These are phyloP conservation scores for Magnolia changhungtana DNA, from an alignment of 164 flowering plant genomes.

Conservation along the genomic window DNA sequence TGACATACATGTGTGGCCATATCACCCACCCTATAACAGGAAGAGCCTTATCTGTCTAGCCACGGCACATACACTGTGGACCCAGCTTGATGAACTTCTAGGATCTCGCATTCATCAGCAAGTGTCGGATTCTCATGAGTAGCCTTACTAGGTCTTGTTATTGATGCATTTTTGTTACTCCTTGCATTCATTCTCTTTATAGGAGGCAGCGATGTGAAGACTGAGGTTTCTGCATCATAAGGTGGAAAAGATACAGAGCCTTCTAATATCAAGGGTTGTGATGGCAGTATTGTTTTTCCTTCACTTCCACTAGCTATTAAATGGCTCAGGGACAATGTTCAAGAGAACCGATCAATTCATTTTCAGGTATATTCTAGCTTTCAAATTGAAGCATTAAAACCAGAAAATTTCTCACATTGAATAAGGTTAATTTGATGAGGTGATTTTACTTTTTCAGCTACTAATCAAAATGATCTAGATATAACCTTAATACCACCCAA, in stretches of 20 bases:
- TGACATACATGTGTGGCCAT: too few species aligned
- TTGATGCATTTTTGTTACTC: not conserved
- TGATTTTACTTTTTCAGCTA: not conserved
- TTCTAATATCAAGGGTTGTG: constrained; percentile 26
- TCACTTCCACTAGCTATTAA: constrained; percentile 78
- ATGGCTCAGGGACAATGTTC: constrained; percentile 72
- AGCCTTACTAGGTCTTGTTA: not conserved
- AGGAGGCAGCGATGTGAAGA: constrained; percentile 35
- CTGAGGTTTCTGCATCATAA: constrained; percentile 25
- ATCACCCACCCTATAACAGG: not conserved
- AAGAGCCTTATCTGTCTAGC: not conserved
- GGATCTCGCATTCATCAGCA: not conserved
- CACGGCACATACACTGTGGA: not conserved
- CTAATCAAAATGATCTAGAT: not conserved
- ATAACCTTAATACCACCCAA: too few species aligned
- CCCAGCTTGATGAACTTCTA: not conserved
- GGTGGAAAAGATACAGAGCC: constrained; percentile 31
- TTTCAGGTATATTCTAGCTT: constrained; percentile 54
- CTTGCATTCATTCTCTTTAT: constrained; percentile 1
- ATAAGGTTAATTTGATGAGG: not conserved
- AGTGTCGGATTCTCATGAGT: not conserved
- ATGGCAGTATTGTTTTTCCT: constrained; percentile 59
- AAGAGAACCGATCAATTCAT: constrained; percentile 55
- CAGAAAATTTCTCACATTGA: not conserved
- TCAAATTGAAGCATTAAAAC: not conserved